These are phyloP conservation scores for Paratinospora sagittata DNA, from an alignment of 164 flowering plant genomes.

Conservation along the genomic window DNA sequence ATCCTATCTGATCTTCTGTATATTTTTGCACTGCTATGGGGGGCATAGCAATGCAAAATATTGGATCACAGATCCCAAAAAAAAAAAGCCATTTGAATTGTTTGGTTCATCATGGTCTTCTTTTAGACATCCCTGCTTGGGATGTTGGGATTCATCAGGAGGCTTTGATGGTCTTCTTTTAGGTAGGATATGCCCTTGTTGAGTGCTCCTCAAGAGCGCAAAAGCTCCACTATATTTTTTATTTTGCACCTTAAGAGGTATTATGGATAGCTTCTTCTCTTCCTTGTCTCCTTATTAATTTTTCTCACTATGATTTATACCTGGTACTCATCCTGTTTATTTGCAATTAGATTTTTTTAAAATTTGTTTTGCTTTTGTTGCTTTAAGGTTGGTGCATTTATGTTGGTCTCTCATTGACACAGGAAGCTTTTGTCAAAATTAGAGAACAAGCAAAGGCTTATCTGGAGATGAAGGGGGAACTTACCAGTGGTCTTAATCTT, in stretches of 20 bases:
- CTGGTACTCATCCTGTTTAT: background rate
- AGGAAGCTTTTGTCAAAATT: conserved; percentile 98
- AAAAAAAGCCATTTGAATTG: background rate
- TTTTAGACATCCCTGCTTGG: too few relatives aligned
- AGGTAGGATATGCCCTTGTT: background rate
- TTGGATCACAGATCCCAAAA: background rate
- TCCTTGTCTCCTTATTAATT: background rate
- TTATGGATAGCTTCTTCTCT: background rate
- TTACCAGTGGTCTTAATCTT: conserved; percentile 84
- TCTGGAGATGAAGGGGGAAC: conserved; percentile 91
- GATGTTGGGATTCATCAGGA: too few relatives aligned
- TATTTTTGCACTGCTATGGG: background rate
- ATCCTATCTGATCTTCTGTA: background rate
- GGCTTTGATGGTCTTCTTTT: too few relatives aligned
- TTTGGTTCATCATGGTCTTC: background rate
- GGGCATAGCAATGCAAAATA: too few relatives aligned
- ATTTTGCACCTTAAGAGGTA: background rate
- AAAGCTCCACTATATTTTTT: background rate
- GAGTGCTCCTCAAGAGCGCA: background rate
- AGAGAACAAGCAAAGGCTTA: conserved; percentile 98
- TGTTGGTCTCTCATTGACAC: conserved; percentile 15
- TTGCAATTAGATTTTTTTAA: background rate
- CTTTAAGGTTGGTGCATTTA: background rate
- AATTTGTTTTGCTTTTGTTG: background rate
- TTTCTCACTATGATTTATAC: too few relatives aligned